Percentiles rank a stretch among this genome's conserved stretches.
Conservation (phyloP, 1,284 basidiomycete species). For the Lentinula novae-zelandiae region DNA sequence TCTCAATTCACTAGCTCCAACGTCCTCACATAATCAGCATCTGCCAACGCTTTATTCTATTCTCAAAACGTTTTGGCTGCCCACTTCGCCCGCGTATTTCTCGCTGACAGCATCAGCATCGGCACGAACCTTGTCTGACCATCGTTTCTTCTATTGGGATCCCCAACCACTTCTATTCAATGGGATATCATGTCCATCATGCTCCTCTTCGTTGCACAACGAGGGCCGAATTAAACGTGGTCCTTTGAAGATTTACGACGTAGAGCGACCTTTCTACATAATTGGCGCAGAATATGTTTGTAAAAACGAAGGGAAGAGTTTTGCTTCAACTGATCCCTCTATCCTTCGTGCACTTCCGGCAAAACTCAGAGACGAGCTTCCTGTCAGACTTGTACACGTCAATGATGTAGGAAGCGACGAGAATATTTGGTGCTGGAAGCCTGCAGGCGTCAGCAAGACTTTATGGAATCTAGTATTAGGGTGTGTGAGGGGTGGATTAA, state of each 20-base stretch:
- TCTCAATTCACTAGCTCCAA: constrained; percentile 52
- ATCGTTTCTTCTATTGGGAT: constrained; percentile 77
- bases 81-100: constrained; percentile 69
- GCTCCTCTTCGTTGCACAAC: constrained; percentile 52
- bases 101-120: constrained; percentile 67
- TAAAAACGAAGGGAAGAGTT: constrained; percentile 56
- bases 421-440: constrained; percentile 69
- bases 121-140: constrained; percentile 60
- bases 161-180: constrained; percentile 74
- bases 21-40: constrained; percentile 40
- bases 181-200: constrained; percentile 65
- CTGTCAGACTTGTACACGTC: constrained; percentile 52
- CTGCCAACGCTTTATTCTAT: constrained; percentile 68
- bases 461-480: constrained; percentile 69
- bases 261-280: constrained; percentile 72
- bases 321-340: constrained; percentile 63
- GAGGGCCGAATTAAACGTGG: constrained; percentile 66
- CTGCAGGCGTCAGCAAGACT: constrained; percentile 59
- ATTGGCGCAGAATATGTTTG: constrained; percentile 77
- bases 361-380: constrained; percentile 67
- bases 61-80: constrained; percentile 76
- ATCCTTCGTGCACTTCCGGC: constrained; percentile 64
- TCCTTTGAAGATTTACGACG: constrained; percentile 70
- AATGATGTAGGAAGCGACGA: constrained; percentile 51
- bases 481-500: constrained; percentile 48